These are phyloP conservation scores for Amanita pallidorosea DNA, from an alignment of 768 basidiomycete species.

Conservation along the genomic window DNA sequence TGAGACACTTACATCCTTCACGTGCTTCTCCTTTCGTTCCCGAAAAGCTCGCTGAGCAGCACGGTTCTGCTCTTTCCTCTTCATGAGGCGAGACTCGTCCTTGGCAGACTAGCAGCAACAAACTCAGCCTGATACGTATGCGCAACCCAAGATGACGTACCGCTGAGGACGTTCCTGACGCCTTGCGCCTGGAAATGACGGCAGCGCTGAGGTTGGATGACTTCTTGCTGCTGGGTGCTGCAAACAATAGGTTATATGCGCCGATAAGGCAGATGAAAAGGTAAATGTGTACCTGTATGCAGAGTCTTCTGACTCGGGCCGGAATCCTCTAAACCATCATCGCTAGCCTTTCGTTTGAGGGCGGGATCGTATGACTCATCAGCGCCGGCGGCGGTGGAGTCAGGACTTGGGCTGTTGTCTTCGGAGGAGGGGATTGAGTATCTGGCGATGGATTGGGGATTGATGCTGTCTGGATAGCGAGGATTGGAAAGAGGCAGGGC, in stretches of 20 bases:
- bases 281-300: slow-evolving; percentile 40
- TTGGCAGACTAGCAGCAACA: slow-evolving; percentile 23
- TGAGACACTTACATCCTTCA: slow-evolving; percentile 71
- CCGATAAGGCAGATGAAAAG: background rate
- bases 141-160: slow-evolving; percentile 9
- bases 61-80: slow-evolving; percentile 95
- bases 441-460: slow-evolving; percentile 47
- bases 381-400: slow-evolving; percentile 11
- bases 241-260: slow-evolving; percentile 5
- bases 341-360: slow-evolving; percentile 72
- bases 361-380: slow-evolving; percentile 35
- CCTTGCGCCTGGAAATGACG: slow-evolving; percentile 22
- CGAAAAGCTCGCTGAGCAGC: slow-evolving; percentile 96
- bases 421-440: slow-evolving; percentile 54
- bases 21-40: slow-evolving; percentile 95
- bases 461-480: slow-evolving; percentile 30
- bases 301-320: slow-evolving; percentile 59
- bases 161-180: slow-evolving; percentile 16
- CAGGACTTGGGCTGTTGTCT: slow-evolving; percentile 72
- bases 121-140: background rate
- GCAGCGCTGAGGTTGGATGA: slow-evolving; percentile 13
- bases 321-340: slow-evolving; percentile 49
- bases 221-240: slow-evolving; percentile 10
- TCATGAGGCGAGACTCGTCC: slow-evolving; percentile 68
- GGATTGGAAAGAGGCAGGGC: slow-evolving; percentile 25